These are phyloP conservation scores for Volutella citrinella DNA, from an alignment of 2,329 filamentous ascomycete genomes.

Conservation along the genomic window DNA sequence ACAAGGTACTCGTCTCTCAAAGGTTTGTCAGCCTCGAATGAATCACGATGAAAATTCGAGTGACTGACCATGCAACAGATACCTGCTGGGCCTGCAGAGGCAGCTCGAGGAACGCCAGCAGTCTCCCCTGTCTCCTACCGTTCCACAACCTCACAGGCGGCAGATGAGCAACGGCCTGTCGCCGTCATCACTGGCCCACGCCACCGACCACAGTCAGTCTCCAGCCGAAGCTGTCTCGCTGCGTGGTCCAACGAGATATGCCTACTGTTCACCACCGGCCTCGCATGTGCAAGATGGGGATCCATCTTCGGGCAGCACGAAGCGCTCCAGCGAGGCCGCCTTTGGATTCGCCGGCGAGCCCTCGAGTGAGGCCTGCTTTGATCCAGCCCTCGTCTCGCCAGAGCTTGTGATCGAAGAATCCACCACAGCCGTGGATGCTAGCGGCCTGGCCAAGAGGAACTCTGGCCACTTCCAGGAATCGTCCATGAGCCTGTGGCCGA, in stretches of 20 bases:
- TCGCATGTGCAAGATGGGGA: conserved; percentile 7
- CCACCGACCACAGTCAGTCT: conserved; percentile 13
- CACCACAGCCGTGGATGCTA: conserved; percentile 8
- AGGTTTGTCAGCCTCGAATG: conserved; percentile 22
- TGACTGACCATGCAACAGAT: conserved; percentile 14
- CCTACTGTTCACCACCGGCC: conserved; percentile 10
- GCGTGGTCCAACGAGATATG: background rate
- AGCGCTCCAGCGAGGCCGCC: conserved; percentile 12
- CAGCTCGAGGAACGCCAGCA: conserved; percentile 15
- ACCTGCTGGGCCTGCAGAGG: conserved; percentile 23
- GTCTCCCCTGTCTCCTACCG: conserved; percentile 8
- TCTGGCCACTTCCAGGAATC: conserved; percentile 8
- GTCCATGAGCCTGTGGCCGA: conserved; percentile 26
- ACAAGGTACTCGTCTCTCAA: conserved; percentile 30
- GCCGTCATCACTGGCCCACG: conserved; percentile 8
- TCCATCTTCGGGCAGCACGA: conserved; percentile 5
- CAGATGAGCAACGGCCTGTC: conserved; percentile 1
- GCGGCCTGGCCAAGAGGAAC: conserved; percentile 8
- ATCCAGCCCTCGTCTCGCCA: conserved; percentile 14
- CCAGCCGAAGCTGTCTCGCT: conserved; percentile 7
- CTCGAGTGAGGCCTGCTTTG: conserved; percentile 14
- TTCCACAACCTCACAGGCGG: background rate
- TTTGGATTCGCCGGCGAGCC: conserved; percentile 10
- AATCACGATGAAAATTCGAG: background rate
- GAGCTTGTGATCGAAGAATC: conserved; percentile 13